These are phyloP conservation scores for Endotrypanum monterogeii DNA, from an alignment of 208 protist species.

Conservation along the genomic window DNA sequence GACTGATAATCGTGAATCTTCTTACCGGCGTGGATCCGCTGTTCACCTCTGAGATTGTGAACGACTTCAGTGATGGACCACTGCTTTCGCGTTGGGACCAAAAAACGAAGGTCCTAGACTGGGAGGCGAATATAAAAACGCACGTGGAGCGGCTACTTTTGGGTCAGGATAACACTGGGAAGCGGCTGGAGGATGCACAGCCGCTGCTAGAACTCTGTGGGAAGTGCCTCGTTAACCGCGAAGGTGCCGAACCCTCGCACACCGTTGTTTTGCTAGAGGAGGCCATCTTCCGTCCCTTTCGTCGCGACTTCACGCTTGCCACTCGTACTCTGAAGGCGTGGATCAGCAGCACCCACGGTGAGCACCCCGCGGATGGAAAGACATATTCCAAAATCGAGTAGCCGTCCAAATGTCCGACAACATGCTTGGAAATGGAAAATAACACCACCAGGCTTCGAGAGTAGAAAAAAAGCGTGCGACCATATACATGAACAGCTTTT, in stretches of 20 bases:
- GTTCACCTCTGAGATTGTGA: conserved; percentile 55
- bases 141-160: conserved; percentile 54
- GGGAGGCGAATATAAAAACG: conserved; percentile 66
- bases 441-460: not conserved
- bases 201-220: conserved; percentile 53
- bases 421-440: not conserved
- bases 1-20: conserved; percentile 57
- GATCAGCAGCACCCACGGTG: conserved; percentile 12
- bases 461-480: not conserved
- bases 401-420: not conserved
- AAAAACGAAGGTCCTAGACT: conserved; percentile 55
- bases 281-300: conserved; percentile 48
- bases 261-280: conserved; percentile 49
- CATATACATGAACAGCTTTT: too few species aligned
- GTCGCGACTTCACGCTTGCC: conserved; percentile 23
- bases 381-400: not conserved
- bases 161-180: conserved; percentile 26
- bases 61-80: conserved; percentile 82
- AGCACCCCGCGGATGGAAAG: not conserved
- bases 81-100: conserved; percentile 45
- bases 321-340: conserved; percentile 35
- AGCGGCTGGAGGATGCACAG: conserved; percentile 24
- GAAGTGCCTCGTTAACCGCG: conserved; percentile 66
- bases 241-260: conserved; percentile 24
- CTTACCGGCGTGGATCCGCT: conserved; percentile 84